phyloP scores from a whole-genome alignment of 139 green algal species.

The Monoraphidium neglectum region DNA sequence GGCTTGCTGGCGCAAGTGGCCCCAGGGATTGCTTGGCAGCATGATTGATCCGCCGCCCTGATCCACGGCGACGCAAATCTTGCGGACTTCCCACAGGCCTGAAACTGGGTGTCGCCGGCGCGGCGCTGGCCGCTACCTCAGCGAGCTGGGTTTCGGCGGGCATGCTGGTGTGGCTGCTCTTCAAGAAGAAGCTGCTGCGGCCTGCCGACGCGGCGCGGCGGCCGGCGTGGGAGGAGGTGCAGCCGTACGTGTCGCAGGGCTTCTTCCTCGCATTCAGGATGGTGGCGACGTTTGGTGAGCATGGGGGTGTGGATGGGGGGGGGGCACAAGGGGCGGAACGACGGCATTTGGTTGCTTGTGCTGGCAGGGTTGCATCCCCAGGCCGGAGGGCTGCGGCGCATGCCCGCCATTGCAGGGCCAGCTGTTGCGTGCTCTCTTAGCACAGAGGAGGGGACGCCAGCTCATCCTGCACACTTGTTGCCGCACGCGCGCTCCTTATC shows the following conservation, averaged over 20 bases:
- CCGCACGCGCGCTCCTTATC: constrained; percentile 28
- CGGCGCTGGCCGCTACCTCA: constrained; percentile 42
- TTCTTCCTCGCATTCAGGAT: constrained; percentile 51
- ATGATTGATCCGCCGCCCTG: too few relatives aligned
- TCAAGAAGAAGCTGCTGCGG: constrained; percentile 34
- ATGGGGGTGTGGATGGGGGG: not conserved
- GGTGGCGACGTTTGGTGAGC: constrained; percentile 56
- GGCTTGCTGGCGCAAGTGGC: too few relatives aligned
- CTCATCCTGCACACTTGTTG: not conserved
- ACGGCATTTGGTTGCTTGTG: not conserved
- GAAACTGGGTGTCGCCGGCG: constrained; percentile 48
- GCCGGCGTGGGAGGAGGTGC: constrained; percentile 34
- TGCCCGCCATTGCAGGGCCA: not conserved
- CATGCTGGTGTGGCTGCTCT: constrained; percentile 37
- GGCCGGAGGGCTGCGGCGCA: not conserved
- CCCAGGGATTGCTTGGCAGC: too few relatives aligned
- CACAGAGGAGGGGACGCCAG: not conserved
- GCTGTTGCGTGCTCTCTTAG: not conserved
- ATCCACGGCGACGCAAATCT: too few relatives aligned
- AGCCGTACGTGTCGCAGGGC: constrained; percentile 45
- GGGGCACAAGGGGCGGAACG: not conserved
- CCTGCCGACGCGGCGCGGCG: constrained; percentile 38
- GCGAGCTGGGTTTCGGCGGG: constrained; percentile 28
- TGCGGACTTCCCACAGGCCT: too few relatives aligned
- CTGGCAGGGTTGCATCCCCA: not conserved